phyloP scores from a whole-genome alignment of 2,329 filamentous ascomycete species.

The Colletotrichum gigasporum region DNA sequence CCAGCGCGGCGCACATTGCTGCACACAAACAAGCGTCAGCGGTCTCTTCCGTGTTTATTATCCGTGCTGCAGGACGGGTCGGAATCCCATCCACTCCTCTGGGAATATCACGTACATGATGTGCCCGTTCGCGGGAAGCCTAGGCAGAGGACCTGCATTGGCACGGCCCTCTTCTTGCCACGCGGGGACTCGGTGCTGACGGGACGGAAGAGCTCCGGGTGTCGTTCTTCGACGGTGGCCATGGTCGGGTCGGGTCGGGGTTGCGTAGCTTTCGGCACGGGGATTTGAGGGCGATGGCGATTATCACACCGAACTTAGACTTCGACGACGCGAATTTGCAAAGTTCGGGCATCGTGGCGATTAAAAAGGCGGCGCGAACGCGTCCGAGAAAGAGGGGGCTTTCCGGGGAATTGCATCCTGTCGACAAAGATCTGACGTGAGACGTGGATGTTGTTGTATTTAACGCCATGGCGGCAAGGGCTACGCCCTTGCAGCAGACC shows the following conservation, averaged over 20 bases:
- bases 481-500: too few species aligned
- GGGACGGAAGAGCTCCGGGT: constrained; percentile 35
- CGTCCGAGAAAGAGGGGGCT: too few species aligned
- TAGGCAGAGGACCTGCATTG: constrained; percentile 34
- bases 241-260: constrained; percentile 23
- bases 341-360: too few species aligned
- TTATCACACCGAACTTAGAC: too few species aligned
- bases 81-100: neutral
- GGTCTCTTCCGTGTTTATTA: neutral
- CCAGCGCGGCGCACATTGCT: constrained; percentile 33
- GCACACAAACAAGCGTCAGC: neutral
- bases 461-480: too few species aligned
- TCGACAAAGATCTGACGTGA: neutral
- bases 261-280: too few species aligned
- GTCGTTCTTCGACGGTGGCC: constrained; percentile 32
- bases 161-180: constrained; percentile 31
- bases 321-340: too few species aligned
- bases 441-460: too few species aligned
- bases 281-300: too few species aligned
- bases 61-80: too few species aligned
- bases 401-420: too few species aligned
- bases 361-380: too few species aligned
- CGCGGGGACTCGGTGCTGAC: constrained; percentile 32
- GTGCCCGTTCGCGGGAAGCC: constrained; percentile 36
- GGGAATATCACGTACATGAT: constrained; percentile 31